Percentiles rank a stretch among this genome's conserved stretches.
Evolutionary conservation across 768 basidiomycete species (phyloP).

Genomic region (Leccinum pellstonianum): DNA sequence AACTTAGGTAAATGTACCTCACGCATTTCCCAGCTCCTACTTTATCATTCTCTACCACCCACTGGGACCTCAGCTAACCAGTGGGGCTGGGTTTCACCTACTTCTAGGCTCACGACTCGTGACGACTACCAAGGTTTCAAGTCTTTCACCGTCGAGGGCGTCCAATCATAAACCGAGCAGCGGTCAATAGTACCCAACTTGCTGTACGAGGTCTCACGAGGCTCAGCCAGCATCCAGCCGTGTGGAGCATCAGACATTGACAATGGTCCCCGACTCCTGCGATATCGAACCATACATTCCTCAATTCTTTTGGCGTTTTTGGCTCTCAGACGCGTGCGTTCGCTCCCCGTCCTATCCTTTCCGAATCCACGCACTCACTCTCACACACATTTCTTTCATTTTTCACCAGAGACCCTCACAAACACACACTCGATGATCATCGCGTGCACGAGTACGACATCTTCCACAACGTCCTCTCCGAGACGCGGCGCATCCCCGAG

Average conservation of each 20-base stretch:
- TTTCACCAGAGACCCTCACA: constrained; percentile 25
- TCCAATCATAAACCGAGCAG: background rate
- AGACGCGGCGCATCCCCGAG: constrained; percentile 41
- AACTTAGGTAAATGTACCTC: background rate
- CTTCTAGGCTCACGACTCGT: background rate
- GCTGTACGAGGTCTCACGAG: background rate
- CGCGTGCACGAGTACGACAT: constrained; percentile 54
- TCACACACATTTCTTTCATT: background rate
- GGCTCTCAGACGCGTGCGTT: constrained; percentile 45
- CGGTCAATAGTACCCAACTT: constrained; percentile 1
- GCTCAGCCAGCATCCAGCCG: background rate
- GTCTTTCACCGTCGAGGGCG: background rate
- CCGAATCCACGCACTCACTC: background rate
- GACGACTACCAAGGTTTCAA: background rate
- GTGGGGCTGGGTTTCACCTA: background rate
- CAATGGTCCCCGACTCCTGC: background rate
- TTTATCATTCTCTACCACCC: background rate
- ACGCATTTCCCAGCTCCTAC: background rate
- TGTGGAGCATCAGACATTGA: background rate
- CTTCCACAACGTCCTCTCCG: constrained; percentile 48
- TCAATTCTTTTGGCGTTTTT: constrained; percentile 48
- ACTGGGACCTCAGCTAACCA: background rate
- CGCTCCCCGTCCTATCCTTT: background rate
- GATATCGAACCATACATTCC: constrained; percentile 42
- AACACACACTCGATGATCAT: constrained; percentile 33